Evolutionary conservation across 2,329 filamentous ascomycete species (phyloP).

Genomic region (Nemania serpens): DNA sequence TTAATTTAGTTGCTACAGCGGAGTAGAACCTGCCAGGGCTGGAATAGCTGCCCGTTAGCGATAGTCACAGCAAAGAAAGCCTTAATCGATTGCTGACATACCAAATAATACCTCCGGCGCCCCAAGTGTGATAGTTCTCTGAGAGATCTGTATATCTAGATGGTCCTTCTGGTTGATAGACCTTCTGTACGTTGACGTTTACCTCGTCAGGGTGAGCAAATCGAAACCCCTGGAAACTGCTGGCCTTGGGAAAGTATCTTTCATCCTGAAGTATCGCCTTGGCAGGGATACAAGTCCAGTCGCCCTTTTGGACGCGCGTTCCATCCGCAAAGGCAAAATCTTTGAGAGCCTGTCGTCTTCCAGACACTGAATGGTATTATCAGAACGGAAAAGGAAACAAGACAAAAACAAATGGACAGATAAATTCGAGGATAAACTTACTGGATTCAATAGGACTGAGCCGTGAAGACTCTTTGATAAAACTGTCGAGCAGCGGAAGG

Average conservation of each 20-base stretch:
- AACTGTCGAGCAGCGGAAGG: neutral
- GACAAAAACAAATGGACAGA: no score
- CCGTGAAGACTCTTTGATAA: neutral
- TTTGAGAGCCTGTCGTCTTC: neutral
- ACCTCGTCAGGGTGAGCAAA: neutral
- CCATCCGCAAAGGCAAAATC: neutral
- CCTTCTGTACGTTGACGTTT: neutral
- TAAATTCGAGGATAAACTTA: neutral
- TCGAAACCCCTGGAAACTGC: neutral
- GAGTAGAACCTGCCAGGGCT: neutral
- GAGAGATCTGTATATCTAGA: neutral
- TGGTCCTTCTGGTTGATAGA: neutral
- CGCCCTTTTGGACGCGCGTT: neutral
- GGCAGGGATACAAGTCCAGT: neutral
- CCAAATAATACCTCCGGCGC: neutral
- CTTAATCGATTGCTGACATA: neutral
- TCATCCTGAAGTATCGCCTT: neutral
- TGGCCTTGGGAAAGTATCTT: neutral
- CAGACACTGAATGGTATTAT: neutral
- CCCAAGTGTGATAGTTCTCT: neutral
- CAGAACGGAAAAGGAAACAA: neutral
- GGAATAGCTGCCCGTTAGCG: neutral
- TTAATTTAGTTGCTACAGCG: neutral
- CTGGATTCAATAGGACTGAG: neutral
- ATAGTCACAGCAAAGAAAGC: neutral